A percentile compares a stretch with the other conserved stretches of the same genome.
These are phyloP conservation scores for Phaffomyces thermotolerans DNA, from an alignment of 805 yeast species.

Conservation along the genomic window DNA sequence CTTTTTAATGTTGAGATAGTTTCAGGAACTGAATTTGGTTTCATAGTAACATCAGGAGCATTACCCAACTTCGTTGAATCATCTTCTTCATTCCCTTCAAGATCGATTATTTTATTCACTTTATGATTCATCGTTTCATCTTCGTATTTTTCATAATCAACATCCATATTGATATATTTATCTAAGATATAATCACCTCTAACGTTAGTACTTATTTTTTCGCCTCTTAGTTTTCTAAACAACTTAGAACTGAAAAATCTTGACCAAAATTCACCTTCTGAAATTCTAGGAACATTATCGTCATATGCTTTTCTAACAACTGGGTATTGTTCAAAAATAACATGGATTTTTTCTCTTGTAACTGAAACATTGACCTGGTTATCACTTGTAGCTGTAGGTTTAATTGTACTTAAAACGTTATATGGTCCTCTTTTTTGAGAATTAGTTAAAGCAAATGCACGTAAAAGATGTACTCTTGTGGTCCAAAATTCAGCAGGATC, in stretches of 20 bases:
- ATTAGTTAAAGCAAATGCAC: slow-evolving; percentile 80
- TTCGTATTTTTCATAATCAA: slow-evolving; percentile 43
- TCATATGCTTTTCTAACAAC: slow-evolving; percentile 81
- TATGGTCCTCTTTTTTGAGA: slow-evolving; percentile 89
- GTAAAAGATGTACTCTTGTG: slow-evolving; percentile 65
- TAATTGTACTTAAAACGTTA: slow-evolving; percentile 87
- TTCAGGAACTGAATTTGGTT: slow-evolving; percentile 49
- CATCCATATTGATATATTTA: slow-evolving; percentile 67
- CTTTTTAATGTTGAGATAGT: slow-evolving; percentile 72
- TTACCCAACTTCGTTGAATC: slow-evolving; percentile 72
- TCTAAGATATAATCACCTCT: slow-evolving; percentile 83
- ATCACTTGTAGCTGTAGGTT: slow-evolving; percentile 88
- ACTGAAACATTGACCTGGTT: slow-evolving; percentile 90
- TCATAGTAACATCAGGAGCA: slow-evolving; percentile 86
- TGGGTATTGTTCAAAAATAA: slow-evolving; percentile 89
- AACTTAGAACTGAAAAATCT: slow-evolving; percentile 86
- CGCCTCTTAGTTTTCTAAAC: slow-evolving; percentile 85
- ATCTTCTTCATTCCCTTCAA: slow-evolving; percentile 76
- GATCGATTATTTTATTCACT: slow-evolving; percentile 67
- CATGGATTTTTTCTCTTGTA: slow-evolving; percentile 83
- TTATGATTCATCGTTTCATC: slow-evolving; percentile 35
- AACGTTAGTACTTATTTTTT: slow-evolving; percentile 64
- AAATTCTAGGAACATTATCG: slow-evolving; percentile 83
- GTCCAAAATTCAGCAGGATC: slow-evolving; percentile 85
- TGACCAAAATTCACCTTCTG: slow-evolving; percentile 94